Conservation (phyloP, 2,329 filamentous ascomycete species). For the Pseudophaeomoniella oleicola region DNA sequence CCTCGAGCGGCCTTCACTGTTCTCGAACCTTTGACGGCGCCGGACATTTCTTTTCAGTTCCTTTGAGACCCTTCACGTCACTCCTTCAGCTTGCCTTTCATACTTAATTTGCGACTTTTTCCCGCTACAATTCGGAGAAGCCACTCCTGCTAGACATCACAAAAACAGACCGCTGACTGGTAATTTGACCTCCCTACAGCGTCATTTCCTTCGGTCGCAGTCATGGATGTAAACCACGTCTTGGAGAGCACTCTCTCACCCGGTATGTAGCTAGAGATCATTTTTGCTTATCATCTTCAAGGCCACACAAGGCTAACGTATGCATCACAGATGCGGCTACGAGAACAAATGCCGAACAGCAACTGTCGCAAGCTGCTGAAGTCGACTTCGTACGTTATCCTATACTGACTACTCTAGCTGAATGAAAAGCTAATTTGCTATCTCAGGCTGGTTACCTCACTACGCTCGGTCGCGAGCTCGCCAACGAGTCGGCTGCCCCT, state of each 20-base stretch:
- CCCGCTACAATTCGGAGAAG: too few relatives aligned
- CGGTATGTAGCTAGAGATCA: too few relatives aligned
- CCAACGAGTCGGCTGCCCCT: constrained; percentile 71
- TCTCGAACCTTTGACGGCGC: too few relatives aligned
- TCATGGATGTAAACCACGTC: constrained; percentile 95
- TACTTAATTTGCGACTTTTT: constrained; percentile 2
- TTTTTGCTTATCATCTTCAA: too few relatives aligned
- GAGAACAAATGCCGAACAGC: constrained; percentile 84
- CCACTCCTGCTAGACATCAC: too few relatives aligned
- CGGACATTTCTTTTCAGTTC: too few relatives aligned
- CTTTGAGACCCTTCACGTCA: too few relatives aligned
- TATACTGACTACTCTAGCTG: too few relatives aligned
- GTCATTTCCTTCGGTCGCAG: constrained; percentile 6
- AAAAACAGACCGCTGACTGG: too few relatives aligned
- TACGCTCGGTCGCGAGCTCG: constrained; percentile 84
- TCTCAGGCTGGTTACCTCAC: constrained; percentile 76
- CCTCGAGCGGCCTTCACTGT: too few relatives aligned
- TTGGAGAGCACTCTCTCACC: constrained; percentile 92
- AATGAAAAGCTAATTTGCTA: constrained; percentile 11
- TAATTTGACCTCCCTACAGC: too few relatives aligned
- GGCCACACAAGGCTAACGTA: too few relatives aligned
- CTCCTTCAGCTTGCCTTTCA: constrained; percentile 5
- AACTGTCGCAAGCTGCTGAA: constrained; percentile 83
- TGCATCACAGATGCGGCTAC: constrained; percentile 59
- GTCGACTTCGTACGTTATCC: constrained; percentile 74